phyloP scores from a whole-genome alignment of 2,329 filamentous ascomycete genomes.

The Ceratocystis lukuohia region DNA sequence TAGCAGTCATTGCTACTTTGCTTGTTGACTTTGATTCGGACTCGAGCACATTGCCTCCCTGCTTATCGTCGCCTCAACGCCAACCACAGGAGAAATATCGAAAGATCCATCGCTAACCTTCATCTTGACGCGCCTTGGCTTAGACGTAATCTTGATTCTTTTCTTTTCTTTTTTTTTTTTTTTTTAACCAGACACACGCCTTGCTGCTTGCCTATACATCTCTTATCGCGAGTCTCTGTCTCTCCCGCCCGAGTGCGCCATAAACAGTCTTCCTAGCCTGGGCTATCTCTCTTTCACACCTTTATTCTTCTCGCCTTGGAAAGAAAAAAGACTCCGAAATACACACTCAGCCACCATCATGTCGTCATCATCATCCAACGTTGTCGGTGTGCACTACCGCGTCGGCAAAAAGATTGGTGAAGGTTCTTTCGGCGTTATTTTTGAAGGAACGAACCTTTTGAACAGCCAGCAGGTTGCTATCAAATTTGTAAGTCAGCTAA shows the following conservation, averaged over 20 bases:
- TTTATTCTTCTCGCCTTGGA: background rate
- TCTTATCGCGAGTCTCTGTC: background rate
- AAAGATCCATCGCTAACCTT: too few relatives aligned
- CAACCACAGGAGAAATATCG: background rate
- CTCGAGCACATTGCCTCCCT: background rate
- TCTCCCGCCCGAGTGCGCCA: background rate
- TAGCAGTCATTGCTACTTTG: background rate
- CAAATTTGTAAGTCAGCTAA: conserved; percentile 64
- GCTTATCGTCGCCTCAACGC: background rate
- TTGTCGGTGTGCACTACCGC: conserved; percentile 95
- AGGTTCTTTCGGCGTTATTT: conserved; percentile 96
- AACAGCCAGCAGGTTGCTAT: conserved; percentile 99
- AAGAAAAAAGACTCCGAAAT: too few relatives aligned
- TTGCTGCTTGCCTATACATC: background rate
- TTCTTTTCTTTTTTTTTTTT: too few relatives aligned
- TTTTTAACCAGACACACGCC: background rate
- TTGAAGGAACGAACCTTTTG: conserved; percentile 93
- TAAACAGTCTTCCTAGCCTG: background rate
- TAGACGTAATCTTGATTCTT: too few relatives aligned
- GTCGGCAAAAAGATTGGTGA: conserved; percentile 99
- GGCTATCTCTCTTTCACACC: background rate
- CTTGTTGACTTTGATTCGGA: background rate
- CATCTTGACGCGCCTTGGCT: background rate
- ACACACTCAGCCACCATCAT: conserved; percentile 34
- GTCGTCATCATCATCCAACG: conserved; percentile 87